Base-by-base conservation (phyloP, 164 flowering plant genomes). In the Paratinospora sagittata region DNA sequence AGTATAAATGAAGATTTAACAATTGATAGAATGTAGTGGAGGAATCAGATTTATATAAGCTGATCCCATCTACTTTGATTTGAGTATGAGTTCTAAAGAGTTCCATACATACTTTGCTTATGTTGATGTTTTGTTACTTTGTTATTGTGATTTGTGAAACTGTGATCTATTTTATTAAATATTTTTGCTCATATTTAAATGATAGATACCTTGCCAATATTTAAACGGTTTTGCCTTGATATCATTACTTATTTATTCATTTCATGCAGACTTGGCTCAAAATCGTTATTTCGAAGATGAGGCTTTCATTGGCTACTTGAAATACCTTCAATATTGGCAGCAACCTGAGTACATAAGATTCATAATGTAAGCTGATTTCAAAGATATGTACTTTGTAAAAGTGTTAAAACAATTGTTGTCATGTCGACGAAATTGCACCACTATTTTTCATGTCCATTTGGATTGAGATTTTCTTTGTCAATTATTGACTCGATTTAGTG, bases 211-310 rank as follows among this genome's bases (percentile, higher is more conserved):
- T 21, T 52, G 21, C 58, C 19, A 21, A 52, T 52, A 8, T 52
- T 64, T 64, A 33, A 11, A 6, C 33, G 66, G 6, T 63, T 63
- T 63, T 30, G 3, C 33, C 39, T 6, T 30, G 39, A 63, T 63
- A 69, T 30, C 57, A n/a, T 30, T 57, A 5, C 21, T 3, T 33
- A 11, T 21, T 68, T 23, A 23, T 14, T 49, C 36, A 9, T 14
- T 47, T 76, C 11, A 12, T 77, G 73, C 80, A 95, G 98, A 96
- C 87, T 79, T 96, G 81, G 99, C 99, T 73, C 99, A 96, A 68
- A 93, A 96, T 73, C 89, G 97, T 21, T 95, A 91, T 77, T 90
- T 95, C 78, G 99, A 95, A 80, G 98, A 95, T 82, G 99, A 95
- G 82, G 98, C 99, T n/a, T 95, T 95, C 77, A 90, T 92, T 82